Base-by-base conservation (phyloP, 768 basidiomycete genomes). In the Leccinum longicurvipes region DNA sequence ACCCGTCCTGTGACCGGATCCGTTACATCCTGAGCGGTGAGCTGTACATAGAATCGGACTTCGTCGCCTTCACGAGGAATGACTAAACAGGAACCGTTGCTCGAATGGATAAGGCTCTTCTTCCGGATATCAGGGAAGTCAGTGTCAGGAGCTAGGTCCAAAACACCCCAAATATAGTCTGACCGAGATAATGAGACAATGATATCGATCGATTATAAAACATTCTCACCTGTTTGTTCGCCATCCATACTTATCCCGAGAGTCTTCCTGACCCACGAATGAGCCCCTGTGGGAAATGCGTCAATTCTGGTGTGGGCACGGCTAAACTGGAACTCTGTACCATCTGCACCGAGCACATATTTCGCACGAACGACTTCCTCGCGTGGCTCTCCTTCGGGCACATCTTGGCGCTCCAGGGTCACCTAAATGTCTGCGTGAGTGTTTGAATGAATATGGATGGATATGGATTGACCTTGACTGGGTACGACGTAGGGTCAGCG, bases 251-350 rank as follows among this genome's bases (percentile, higher is more conserved):
- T 64, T 50, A 92, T 85, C 10, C 77, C 76, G 9, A 89, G 73
- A 0, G 71, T 54, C 56, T 88, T 89, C 24, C 91, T 80, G 23
- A 92, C 87, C 88, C 89, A 91, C 11, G 88, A 91, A 70, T 91
- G 89, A 0, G 89, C 89, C 6, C 88, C 86, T 88, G 62, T 42
- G 44, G 14, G 47, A 19, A 17, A 27, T n/a, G 41, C 27, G n/a
- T 67, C 32, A 52, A 56, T n/a, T 39, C 14, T 19, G 15, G 28
- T 12, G 31, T 28, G 45, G 4, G 23, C 24, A n/a, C 36, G 19
- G 25, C 6, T 47, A 24, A 36, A 50, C 25, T 25, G 45, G 46
- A 6, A 12, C 46, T 29, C 56, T 74, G 46, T 63, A 82, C 87
- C 89, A 66, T 93, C 91, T 21, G 84, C 78, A 2, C 91, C 91